Conservation (phyloP, 768 basidiomycete genomes). For the Candolleomyces efflorescens region DNA sequence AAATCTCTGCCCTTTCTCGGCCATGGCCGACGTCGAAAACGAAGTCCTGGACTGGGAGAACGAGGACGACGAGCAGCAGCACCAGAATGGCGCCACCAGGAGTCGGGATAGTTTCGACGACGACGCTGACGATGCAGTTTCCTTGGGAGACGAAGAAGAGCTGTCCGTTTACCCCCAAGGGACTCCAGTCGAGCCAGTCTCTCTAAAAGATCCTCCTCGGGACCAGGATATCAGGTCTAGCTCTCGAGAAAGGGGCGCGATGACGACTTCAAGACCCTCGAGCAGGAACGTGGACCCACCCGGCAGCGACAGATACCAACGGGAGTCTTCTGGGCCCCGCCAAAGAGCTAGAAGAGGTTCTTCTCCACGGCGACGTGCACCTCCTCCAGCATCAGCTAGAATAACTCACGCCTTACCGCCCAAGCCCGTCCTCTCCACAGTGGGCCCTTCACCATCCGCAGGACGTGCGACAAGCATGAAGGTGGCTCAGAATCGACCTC, state of each 20-base stretch:
- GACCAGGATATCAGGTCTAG: too few relatives aligned
- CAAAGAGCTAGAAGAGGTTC: slow-evolving; percentile 14
- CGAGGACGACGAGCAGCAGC: slow-evolving; percentile 38
- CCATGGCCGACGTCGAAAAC: slow-evolving; percentile 63
- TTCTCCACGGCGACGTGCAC: slow-evolving; percentile 20
- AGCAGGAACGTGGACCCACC: not conserved
- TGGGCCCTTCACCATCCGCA: slow-evolving; percentile 51
- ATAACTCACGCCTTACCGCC: slow-evolving; percentile 67
- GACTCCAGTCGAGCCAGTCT: not conserved
- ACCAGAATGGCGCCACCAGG: not conserved
- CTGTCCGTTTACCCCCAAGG: slow-evolving; percentile 28
- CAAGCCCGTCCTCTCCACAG: slow-evolving; percentile 52
- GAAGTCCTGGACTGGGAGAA: slow-evolving; percentile 70
- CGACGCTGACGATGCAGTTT: slow-evolving; percentile 56
- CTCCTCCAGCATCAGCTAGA: slow-evolving; percentile 27
- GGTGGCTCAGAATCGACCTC: slow-evolving; percentile 60
- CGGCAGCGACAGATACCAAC: not conserved
- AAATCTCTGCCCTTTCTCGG: slow-evolving; percentile 13
- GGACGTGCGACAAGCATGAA: slow-evolving; percentile 46
- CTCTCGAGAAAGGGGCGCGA: too few relatives aligned
- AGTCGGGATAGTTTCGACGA: slow-evolving; percentile 25
- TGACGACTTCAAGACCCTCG: too few relatives aligned
- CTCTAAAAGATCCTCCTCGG: too few relatives aligned
- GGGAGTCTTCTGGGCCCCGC: slow-evolving; percentile 2
- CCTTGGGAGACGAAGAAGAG: slow-evolving; percentile 71